A percentile compares a stretch with the other conserved stretches of the same genome.
Evolutionary conservation across 768 basidiomycete species (phyloP).

Genomic region (Trametes cubensis): DNA sequence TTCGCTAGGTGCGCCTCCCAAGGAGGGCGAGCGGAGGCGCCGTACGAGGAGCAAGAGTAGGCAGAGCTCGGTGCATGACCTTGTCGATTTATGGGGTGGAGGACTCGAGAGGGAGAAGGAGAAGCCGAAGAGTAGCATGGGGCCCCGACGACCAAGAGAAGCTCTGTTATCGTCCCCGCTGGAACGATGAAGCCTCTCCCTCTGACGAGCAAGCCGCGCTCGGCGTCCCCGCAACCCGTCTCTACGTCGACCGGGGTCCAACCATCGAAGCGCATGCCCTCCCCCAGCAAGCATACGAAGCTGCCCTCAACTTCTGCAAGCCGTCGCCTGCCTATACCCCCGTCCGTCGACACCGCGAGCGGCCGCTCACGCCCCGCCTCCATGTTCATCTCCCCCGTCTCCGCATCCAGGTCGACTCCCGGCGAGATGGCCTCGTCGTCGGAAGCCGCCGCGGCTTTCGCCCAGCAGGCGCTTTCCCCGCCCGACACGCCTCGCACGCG

Average conservation of each 20-base stretch:
- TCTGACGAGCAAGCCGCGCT: slow-evolving; percentile 15
- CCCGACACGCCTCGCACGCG: slow-evolving; percentile 52
- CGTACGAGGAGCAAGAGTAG: slow-evolving; percentile 52
- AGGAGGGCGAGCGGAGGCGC: slow-evolving; percentile 27
- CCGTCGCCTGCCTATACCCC: slow-evolving; percentile 25
- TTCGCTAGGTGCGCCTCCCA: neutral
- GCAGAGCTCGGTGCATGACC: slow-evolving; percentile 82
- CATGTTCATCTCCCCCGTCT: slow-evolving; percentile 69
- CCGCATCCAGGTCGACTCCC: slow-evolving; percentile 45
- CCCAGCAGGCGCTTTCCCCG: slow-evolving; percentile 36
- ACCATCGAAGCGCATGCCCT: slow-evolving; percentile 17
- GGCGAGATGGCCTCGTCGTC: slow-evolving; percentile 42
- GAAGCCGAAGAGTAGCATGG: slow-evolving; percentile 18
- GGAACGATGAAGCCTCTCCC: slow-evolving; percentile 26
- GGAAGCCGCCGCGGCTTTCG: slow-evolving; percentile 32
- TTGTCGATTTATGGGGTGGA: slow-evolving; percentile 80
- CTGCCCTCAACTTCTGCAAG: slow-evolving; percentile 29
- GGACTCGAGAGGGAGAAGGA: slow-evolving; percentile 47
- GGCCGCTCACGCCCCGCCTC: slow-evolving; percentile 74
- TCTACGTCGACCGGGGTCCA: slow-evolving; percentile 2
- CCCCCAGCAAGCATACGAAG: slow-evolving; percentile 35
- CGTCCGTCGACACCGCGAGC: slow-evolving; percentile 31
- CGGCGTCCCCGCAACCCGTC: slow-evolving; percentile 25
- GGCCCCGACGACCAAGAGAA: slow-evolving; percentile 20
- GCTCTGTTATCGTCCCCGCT: slow-evolving; percentile 30